Percentiles rank a stretch among this genome's conserved stretches.
Evolutionary conservation across 495 filamentous ascomycete genomes (phyloP).

Genomic region (Aspergillus haitiensis): DNA sequence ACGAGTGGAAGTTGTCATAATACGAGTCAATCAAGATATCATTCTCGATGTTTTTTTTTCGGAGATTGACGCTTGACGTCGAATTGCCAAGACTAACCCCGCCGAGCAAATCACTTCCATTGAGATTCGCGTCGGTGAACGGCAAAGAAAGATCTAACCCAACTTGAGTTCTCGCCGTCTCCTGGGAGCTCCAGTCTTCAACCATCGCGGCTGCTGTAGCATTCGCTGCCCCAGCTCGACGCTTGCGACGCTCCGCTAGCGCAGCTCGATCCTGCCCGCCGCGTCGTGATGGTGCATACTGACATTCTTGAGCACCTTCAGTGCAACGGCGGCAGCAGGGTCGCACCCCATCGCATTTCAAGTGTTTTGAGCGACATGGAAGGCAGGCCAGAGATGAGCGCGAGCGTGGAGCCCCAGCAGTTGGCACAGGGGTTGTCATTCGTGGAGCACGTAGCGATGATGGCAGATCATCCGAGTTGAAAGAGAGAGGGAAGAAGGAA

Average conservation of each 20-base stretch:
- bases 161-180: slow-evolving; percentile 6
- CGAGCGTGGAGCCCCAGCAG: slow-evolving; percentile 9
- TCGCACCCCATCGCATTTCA: slow-evolving; percentile 29
- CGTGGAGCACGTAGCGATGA: slow-evolving; percentile 4
- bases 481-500: too few species aligned
- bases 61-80: background rate
- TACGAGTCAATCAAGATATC: slow-evolving; percentile 32
- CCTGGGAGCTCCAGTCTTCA: slow-evolving; percentile 9
- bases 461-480: background rate
- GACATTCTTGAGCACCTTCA: slow-evolving; percentile 44
- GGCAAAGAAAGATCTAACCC: background rate
- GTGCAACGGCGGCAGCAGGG: slow-evolving; percentile 38
- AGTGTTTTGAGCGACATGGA: slow-evolving; percentile 27
- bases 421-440: background rate
- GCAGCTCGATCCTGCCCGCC: slow-evolving; percentile 44
- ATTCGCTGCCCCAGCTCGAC: slow-evolving; percentile 29
- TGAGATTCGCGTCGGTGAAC: background rate
- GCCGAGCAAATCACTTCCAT: too few species aligned
- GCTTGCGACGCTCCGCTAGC: slow-evolving; percentile 26
- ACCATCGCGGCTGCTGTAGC: slow-evolving; percentile 46
- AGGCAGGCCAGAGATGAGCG: slow-evolving; percentile 28
- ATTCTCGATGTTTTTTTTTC: slow-evolving; percentile 16
- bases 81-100: too few species aligned
- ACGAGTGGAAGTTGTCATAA: slow-evolving; percentile 33
- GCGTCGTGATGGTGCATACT: slow-evolving; percentile 52